A percentile compares a stretch with the other conserved stretches of the same genome.
Evolutionary conservation across 768 basidiomycete genomes (phyloP).

Genomic region (Termitomyces sp.): DNA sequence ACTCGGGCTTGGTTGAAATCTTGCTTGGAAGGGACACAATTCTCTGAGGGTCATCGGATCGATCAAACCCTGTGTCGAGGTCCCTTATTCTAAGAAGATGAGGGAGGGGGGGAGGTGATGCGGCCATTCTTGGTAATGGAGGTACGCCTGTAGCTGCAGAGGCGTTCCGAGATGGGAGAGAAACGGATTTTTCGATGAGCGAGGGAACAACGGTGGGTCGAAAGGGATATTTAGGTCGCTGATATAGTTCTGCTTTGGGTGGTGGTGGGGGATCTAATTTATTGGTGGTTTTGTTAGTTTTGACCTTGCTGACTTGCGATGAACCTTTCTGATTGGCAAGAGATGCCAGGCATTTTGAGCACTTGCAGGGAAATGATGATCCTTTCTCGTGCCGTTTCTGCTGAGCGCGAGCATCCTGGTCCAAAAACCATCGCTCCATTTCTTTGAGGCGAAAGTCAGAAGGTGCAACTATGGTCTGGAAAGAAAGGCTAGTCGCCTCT

Average conservation of each 20-base stretch:
- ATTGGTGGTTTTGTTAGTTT: background rate
- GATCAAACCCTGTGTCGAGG: conserved; percentile 15
- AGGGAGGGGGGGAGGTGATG: conserved; percentile 37
- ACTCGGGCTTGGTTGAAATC: background rate
- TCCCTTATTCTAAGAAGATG: conserved; percentile 28
- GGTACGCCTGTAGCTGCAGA: background rate
- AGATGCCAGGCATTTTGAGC: conserved; percentile 20
- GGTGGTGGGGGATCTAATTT: background rate
- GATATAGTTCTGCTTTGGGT: conserved; percentile 7
- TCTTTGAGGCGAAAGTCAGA: conserved; percentile 71
- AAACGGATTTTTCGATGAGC: conserved; percentile 3
- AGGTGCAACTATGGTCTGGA: conserved; percentile 65
- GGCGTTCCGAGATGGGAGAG: conserved; percentile 4
- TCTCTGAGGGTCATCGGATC: conserved; percentile 17
- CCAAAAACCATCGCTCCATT: conserved; percentile 73
- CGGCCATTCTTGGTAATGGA: conserved; percentile 13
- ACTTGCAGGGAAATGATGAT: conserved; percentile 14
- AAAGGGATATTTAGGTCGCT: conserved; percentile 8
- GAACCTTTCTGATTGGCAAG: background rate
- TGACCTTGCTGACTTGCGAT: conserved; percentile 3
- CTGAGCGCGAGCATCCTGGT: conserved; percentile 40
- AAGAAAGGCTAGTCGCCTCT: conserved; percentile 34
- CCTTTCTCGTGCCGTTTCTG: conserved; percentile 7
- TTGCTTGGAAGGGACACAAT: conserved; percentile 8
- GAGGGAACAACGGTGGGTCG: background rate